Evolutionary conservation across 768 basidiomycete species (phyloP).

Genomic region (Podaxis sp.): DNA sequence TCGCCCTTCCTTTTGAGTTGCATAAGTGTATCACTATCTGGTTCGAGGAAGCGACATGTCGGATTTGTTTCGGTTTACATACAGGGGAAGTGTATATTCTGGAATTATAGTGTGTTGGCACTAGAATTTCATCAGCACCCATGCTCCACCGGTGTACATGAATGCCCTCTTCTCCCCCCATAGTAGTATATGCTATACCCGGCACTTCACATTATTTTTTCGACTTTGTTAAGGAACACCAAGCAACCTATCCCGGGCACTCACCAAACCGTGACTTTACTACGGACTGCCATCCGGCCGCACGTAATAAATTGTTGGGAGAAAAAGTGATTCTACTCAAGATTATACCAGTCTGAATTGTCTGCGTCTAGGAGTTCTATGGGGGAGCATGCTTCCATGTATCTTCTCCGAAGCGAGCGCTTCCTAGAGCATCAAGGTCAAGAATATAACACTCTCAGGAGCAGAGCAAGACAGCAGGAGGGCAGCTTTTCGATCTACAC

Average conservation of each 20-base stretch:
- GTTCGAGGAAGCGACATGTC: slow-evolving; percentile 16
- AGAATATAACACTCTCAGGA: not conserved
- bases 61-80: slow-evolving; percentile 15
- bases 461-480: not conserved
- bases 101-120: slow-evolving; percentile 13
- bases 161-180: too few species aligned
- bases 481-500: not conserved
- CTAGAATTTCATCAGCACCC: not conserved
- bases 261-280: too few species aligned
- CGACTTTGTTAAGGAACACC: too few species aligned
- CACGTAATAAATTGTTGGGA: not conserved
- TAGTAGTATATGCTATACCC: too few species aligned
- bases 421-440: not conserved
- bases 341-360: not conserved
- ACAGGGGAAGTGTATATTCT: slow-evolving; percentile 19
- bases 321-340: not conserved
- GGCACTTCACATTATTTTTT: too few species aligned
- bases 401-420: not conserved
- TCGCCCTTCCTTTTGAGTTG: slow-evolving; percentile 17
- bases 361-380: not conserved
- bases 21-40: slow-evolving; percentile 12
- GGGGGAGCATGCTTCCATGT: not conserved
- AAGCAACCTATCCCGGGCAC: too few species aligned
- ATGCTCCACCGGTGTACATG: too few species aligned
- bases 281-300: too few species aligned